Evolutionary conservation across 2,329 filamentous ascomycete species (phyloP), one percentile per base, ranked within the genome.

Genomic region (Raffaelea albimanens): DNA sequence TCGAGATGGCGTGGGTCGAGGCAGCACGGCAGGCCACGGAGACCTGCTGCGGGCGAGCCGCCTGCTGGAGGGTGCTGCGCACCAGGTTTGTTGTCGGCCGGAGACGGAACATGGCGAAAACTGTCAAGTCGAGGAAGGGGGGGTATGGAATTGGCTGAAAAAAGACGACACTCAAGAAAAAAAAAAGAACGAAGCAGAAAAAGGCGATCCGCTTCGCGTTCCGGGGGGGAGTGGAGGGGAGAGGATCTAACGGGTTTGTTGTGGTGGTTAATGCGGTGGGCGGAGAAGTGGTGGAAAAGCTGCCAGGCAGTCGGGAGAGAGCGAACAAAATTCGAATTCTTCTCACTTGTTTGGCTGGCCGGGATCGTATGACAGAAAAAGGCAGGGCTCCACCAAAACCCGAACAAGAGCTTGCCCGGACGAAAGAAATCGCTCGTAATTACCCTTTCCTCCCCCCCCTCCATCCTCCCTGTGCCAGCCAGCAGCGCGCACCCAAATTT

Each of bases 1-100:
- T 97, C 64, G 90, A 94, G 72, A 98, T 94, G 66, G 91, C 90
- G 69, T 95, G 89, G 59, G 86, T 86, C 60, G 85, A 80, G 61
- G 79, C 72, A 63, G 70, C 69, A 54, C 69, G 65, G 60, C 68
- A 67, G 59, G 71, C 65, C 48, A 64, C 60, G 56, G 61, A 53
- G 54, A 57, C 66, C 64, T 66, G 65, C 65, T 65, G 47, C 63
- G 63, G 66, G 44, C 44, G n/a, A 8, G 44, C 47, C 25, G 47
- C 48, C 43, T 48, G 48, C 51, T 43, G 46, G 18, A 41, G 19
- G 33, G 44, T 60, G 64, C 68, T 66, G 67, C 74, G 75, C 67
- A 77, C 67, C 62, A 75, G 63, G 25, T n/a, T n/a, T 57, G 69
- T 70, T 56, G 73, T 68, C 57, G 71, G 68, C 56, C 69, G 65